A percentile compares a stretch with the other conserved stretches of the same genome.
Conservation (phyloP, 202 grass and related monocot species). For the Musa balbisiana region DNA sequence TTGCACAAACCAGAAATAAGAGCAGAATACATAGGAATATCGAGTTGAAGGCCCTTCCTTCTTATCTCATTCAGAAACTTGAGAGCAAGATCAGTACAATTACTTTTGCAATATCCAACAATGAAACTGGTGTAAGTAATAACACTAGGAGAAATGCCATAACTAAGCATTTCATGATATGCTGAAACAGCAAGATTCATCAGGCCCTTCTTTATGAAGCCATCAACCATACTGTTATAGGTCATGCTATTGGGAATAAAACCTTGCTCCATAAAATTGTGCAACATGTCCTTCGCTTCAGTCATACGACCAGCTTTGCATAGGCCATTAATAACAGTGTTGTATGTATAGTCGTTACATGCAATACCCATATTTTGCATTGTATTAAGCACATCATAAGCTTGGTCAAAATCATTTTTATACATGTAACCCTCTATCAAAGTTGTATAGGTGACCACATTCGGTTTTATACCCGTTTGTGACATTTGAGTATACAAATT, state of each 20-base stretch:
- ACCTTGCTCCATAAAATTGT: constrained; percentile 54
- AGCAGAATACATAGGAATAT: constrained; percentile 40
- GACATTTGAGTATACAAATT: constrained; percentile 56
- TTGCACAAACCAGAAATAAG: constrained; percentile 57
- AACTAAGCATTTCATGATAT: constrained; percentile 55
- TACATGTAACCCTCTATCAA: constrained; percentile 57
- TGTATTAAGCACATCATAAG: constrained; percentile 40
- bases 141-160: constrained; percentile 47
- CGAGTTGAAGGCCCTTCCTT: constrained; percentile 40
- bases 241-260: constrained; percentile 61
- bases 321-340: constrained; percentile 69
- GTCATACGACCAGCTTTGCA: constrained; percentile 29
- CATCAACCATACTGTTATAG: constrained; percentile 85
- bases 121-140: constrained; percentile 85
- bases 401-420: constrained; percentile 47
- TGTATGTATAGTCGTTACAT: constrained; percentile 59
- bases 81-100: constrained; percentile 58
- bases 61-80: constrained; percentile 67
- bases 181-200: constrained; percentile 40
- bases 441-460: constrained; percentile 50
- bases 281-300: constrained; percentile 61
- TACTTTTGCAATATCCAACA: constrained; percentile 53
- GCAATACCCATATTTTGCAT: constrained; percentile 53
- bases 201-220: constrained; percentile 51
- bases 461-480: constrained; percentile 41